These are phyloP conservation scores for Argentina anserina DNA, from an alignment of 306 rosid species.

Conservation along the genomic window DNA sequence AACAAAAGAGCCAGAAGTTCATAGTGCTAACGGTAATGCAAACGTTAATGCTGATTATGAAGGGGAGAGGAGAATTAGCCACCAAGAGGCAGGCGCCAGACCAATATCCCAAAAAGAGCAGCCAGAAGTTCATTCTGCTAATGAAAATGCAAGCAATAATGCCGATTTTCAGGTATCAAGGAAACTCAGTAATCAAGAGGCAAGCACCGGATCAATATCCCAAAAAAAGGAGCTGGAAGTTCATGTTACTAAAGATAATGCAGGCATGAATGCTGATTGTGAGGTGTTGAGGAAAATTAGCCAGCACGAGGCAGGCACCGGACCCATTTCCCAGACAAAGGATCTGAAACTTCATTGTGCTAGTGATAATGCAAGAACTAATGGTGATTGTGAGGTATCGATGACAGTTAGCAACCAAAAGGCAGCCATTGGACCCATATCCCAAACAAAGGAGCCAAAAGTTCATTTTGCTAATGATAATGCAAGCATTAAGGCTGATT, in stretches of 20 bases:
- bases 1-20: not conserved
- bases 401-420: not conserved
- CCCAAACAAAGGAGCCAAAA: conserved; percentile 3
- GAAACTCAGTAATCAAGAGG: not conserved
- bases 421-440: not conserved
- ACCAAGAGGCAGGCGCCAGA: not conserved
- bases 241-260: not conserved
- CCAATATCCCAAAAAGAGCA: not conserved
- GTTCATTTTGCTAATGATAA: not conserved
- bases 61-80: not conserved
- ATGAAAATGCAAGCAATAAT: not conserved
- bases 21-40: not conserved
- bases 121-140: not conserved
- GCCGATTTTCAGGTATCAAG: not conserved
- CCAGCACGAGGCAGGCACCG: not conserved
- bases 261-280: not conserved
- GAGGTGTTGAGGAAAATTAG: not conserved
- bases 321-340: not conserved
- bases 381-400: not conserved
- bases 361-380: not conserved
- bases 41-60: not conserved
- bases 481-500: not conserved
- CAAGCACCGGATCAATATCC: not conserved
- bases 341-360: not conserved
- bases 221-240: not conserved